phyloP scores from a whole-genome alignment of 75 land plant genomes.

The Isoetes taiwanensis region DNA sequence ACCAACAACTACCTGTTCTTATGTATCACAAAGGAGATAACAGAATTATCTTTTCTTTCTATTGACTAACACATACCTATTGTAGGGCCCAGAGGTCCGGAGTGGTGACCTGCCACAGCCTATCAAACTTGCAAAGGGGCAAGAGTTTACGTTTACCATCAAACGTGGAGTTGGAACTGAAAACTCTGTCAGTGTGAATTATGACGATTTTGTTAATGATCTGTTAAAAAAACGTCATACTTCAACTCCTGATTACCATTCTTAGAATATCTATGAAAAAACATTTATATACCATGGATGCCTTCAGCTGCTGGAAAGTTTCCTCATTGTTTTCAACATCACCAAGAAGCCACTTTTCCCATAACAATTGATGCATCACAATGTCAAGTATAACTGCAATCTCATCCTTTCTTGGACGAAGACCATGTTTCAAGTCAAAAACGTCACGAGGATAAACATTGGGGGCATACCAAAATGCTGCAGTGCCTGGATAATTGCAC shows the following conservation, averaged over 20 bases:
- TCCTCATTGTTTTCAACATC: slow-evolving; percentile 43
- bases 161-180: slow-evolving; percentile 81
- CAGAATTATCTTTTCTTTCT: too few relatives aligned
- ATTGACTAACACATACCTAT: too few relatives aligned
- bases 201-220: slow-evolving; percentile 94
- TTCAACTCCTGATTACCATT: too few relatives aligned
- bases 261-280: too few relatives aligned
- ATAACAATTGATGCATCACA: slow-evolving; percentile 62
- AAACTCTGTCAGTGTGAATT: slow-evolving; percentile 86
- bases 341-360: slow-evolving; percentile 75
- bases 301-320: slow-evolving; percentile 33
- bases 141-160: slow-evolving; percentile 84
- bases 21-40: too few relatives aligned
- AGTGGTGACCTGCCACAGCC: slow-evolving; percentile 96
- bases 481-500: slow-evolving; percentile 85
- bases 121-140: slow-evolving; percentile 67
- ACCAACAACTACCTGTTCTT: too few relatives aligned
- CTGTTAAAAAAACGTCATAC: too few relatives aligned
- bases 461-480: slow-evolving; percentile 70
- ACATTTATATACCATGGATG: slow-evolving; percentile 28
- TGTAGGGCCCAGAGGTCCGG: slow-evolving; percentile 97
- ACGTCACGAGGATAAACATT: slow-evolving; percentile 67
- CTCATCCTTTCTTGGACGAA: slow-evolving; percentile 11
- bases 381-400: slow-evolving; percentile 32
- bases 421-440: too few relatives aligned